Conservation (phyloP, 1,284 basidiomycete genomes). For the Laetiporus sulphureus region DNA sequence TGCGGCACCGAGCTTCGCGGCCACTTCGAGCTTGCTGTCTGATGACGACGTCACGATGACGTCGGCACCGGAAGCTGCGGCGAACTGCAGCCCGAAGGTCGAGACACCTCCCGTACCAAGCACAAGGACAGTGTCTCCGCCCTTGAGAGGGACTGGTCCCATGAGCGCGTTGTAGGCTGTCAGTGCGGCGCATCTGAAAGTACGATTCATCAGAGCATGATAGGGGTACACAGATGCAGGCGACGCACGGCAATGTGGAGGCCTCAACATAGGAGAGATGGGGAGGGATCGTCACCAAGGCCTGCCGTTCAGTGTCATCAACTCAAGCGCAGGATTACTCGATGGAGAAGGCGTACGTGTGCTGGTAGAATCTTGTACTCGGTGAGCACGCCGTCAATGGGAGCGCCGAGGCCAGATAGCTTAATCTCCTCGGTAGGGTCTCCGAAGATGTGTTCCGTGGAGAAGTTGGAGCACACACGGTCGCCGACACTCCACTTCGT, state of each 20-base stretch:
- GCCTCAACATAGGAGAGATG: slow-evolving; percentile 31
- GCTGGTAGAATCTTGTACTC: slow-evolving; percentile 36
- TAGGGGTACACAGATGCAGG: neutral
- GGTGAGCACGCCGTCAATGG: slow-evolving; percentile 45
- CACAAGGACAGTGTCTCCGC: slow-evolving; percentile 28
- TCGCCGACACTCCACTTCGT: slow-evolving; percentile 37
- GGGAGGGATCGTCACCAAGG: slow-evolving; percentile 24
- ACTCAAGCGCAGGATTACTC: neutral
- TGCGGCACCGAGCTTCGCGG: slow-evolving; percentile 28
- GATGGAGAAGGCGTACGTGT: slow-evolving; percentile 9
- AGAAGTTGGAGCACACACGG: slow-evolving; percentile 37
- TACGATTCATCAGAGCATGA: neutral
- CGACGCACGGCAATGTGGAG: slow-evolving; percentile 15
- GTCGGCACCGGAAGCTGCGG: slow-evolving; percentile 32
- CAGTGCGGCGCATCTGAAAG: slow-evolving; percentile 24
- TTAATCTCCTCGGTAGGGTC: slow-evolving; percentile 18
- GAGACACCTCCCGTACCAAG: slow-evolving; percentile 34
- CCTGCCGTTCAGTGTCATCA: slow-evolving; percentile 1
- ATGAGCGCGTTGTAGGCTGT: slow-evolving; percentile 35
- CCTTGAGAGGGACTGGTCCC: slow-evolving; percentile 24
- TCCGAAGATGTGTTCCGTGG: slow-evolving; percentile 15
- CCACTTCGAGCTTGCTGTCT: slow-evolving; percentile 33
- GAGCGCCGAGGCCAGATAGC: slow-evolving; percentile 38
- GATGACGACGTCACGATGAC: slow-evolving; percentile 39
- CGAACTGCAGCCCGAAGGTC: slow-evolving; percentile 33